These are phyloP conservation scores for Penicillium sp. DNA, from an alignment of 2,329 filamentous ascomycete genomes.

Conservation along the genomic window DNA sequence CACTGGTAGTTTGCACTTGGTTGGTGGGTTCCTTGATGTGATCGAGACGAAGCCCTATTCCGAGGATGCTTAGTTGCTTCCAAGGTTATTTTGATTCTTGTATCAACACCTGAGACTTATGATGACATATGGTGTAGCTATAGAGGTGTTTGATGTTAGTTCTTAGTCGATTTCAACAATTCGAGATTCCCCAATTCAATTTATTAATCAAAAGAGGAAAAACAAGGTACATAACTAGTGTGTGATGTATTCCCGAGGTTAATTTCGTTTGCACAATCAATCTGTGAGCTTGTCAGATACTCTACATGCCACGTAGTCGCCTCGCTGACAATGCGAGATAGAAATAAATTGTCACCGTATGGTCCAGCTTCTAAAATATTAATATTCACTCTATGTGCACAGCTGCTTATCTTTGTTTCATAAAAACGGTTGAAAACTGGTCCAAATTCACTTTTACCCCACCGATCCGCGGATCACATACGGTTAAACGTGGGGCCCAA, in stretches of 20 bases:
- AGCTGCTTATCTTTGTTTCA: background rate
- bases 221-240: background rate
- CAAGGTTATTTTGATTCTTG: slow-evolving; percentile 9
- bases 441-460: slow-evolving; percentile 6
- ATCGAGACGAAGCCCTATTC: slow-evolving; percentile 54
- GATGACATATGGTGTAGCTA: slow-evolving; percentile 10
- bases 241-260: background rate
- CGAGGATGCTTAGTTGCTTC: slow-evolving; percentile 7
- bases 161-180: slow-evolving; percentile 28
- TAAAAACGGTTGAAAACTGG: background rate
- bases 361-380: background rate
- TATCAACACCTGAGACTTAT: slow-evolving; percentile 25
- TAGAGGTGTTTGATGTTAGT: slow-evolving; percentile 19
- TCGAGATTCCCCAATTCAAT: slow-evolving; percentile 13
- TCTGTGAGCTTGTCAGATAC: background rate
- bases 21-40: slow-evolving; percentile 73
- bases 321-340: background rate
- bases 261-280: background rate
- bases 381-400: background rate
- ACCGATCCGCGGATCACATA: slow-evolving; percentile 19
- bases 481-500: slow-evolving; percentile 31
- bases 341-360: background rate
- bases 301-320: background rate
- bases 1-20: slow-evolving; percentile 82
- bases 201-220: background rate